Conservation (phyloP, 1,284 basidiomycete species). For the Lentinula novae-zelandiae region DNA sequence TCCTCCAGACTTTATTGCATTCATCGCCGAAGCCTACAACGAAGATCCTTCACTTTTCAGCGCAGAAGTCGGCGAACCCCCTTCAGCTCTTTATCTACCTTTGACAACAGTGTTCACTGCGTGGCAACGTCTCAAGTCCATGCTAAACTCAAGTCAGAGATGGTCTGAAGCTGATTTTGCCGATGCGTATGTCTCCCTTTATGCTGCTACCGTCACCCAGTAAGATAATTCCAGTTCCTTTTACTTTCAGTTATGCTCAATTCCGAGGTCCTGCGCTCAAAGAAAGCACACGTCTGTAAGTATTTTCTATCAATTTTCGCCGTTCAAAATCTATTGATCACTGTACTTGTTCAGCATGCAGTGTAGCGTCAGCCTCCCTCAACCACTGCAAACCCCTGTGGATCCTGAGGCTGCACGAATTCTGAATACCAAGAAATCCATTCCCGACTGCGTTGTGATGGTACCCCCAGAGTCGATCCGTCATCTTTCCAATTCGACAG, state of each 20-base stretch:
- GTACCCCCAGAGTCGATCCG: conserved; percentile 35
- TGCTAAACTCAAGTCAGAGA: conserved; percentile 40
- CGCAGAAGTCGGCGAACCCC: conserved; percentile 16
- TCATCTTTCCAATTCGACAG: conserved; percentile 35
- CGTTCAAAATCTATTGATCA: neutral
- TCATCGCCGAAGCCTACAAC: conserved; percentile 35
- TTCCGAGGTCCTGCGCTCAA: conserved; percentile 43
- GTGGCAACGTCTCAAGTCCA: conserved; percentile 39
- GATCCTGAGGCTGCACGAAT: conserved; percentile 33
- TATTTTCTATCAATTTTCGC: neutral
- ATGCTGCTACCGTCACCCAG: neutral
- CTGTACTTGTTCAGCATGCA: conserved; percentile 34
- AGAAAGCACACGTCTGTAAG: conserved; percentile 39
- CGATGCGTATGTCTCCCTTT: conserved; percentile 39
- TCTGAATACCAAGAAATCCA: conserved; percentile 39
- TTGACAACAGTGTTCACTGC: conserved; percentile 38
- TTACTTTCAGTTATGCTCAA: conserved; percentile 38
- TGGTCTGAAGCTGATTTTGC: conserved; percentile 55
- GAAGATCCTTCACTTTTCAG: conserved; percentile 40
- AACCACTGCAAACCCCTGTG: conserved; percentile 31
- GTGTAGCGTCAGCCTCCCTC: conserved; percentile 45
- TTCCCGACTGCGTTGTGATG: conserved; percentile 47
- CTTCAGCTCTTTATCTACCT: conserved; percentile 32
- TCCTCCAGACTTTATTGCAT: conserved; percentile 31
- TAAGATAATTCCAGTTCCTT: neutral